phyloP scores from a whole-genome alignment of 2,329 filamentous ascomycete species.

The Diplodia intermedia region DNA sequence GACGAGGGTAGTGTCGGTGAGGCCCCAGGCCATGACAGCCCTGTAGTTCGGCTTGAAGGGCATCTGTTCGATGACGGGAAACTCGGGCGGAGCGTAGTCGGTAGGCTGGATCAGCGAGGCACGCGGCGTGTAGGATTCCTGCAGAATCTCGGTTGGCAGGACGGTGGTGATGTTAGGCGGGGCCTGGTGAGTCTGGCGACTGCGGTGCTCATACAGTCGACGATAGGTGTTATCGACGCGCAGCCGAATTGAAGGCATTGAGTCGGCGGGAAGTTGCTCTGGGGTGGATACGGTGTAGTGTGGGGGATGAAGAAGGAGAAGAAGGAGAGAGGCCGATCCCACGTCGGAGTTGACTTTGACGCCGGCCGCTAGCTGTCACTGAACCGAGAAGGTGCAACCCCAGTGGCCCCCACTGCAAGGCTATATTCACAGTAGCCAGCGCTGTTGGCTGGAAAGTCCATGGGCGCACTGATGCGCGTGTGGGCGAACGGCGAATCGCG shows the following conservation, averaged over 20 bases:
- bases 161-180: background rate
- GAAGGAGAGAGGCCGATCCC: background rate
- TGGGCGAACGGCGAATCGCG: too few relatives aligned
- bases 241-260: background rate
- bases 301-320: background rate
- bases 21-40: background rate
- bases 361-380: background rate
- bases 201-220: background rate
- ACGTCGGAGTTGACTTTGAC: background rate
- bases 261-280: accelerated
- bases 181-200: background rate
- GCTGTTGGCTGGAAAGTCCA: background rate
- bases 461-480: too few relatives aligned
- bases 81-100: background rate
- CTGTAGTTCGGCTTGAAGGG: background rate
- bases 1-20: background rate
- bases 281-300: background rate
- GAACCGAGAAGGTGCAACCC: background rate
- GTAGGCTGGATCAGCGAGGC: background rate
- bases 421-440: background rate
- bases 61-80: background rate
- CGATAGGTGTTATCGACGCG: background rate
- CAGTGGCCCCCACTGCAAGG: background rate
- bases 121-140: background rate
- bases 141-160: background rate